Conservation (phyloP, 2,329 filamentous ascomycete species). For the Zymoseptoria ardabiliae region DNA sequence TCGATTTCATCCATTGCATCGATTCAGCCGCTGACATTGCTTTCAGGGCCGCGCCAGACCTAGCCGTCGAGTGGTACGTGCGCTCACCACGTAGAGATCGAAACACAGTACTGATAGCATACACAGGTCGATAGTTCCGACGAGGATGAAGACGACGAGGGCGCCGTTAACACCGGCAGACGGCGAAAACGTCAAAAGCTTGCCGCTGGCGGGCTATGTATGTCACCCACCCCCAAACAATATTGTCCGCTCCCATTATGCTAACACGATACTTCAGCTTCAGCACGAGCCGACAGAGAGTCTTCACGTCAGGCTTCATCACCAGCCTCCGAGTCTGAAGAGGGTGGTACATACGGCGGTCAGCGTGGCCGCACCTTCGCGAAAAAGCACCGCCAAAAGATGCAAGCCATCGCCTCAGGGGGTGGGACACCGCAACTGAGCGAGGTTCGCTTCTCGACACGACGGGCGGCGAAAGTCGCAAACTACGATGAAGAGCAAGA, state of each 20-base stretch:
- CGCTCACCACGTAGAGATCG: background rate
- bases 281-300: constrained; percentile 18
- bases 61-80: constrained; percentile 53
- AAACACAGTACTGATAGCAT: constrained; percentile 11
- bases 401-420: constrained; percentile 53
- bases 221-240: constrained; percentile 34
- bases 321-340: constrained; percentile 54
- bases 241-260: constrained; percentile 22
- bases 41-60: constrained; percentile 53
- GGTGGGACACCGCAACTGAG: constrained; percentile 56
- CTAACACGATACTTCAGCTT: constrained; percentile 27
- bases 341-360: constrained; percentile 65
- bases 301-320: constrained; percentile 34
- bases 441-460: constrained; percentile 86
- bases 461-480: constrained; percentile 68
- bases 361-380: constrained; percentile 58
- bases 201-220: constrained; percentile 57
- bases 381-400: constrained; percentile 68
- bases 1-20: constrained; percentile 2
- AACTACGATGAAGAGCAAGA: constrained; percentile 63
- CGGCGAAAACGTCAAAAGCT: constrained; percentile 61
- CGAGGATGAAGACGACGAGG: constrained; percentile 61
- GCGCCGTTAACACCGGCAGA: constrained; percentile 58
- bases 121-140: constrained; percentile 52
- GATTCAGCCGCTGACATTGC: constrained; percentile 28